Conservation (phyloP, 106 monocot genomes). For the Chionographis japonica region DNA sequence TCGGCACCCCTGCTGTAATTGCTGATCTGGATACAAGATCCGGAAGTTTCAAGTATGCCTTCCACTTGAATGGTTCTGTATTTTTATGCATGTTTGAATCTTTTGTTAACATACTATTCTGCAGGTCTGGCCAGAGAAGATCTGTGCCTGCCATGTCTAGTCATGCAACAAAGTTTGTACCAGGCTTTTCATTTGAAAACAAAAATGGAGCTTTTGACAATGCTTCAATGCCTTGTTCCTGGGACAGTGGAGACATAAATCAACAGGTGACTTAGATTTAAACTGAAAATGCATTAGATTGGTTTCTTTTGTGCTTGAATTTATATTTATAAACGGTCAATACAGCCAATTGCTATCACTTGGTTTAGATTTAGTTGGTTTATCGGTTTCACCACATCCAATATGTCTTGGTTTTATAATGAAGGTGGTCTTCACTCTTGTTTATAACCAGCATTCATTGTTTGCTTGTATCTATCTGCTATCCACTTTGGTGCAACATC, state of each 20-base stretch:
- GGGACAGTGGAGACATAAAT: slow-evolving; percentile 40
- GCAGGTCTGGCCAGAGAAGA: slow-evolving; percentile 40
- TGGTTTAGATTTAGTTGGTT: too few species aligned
- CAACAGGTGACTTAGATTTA: slow-evolving; percentile 47
- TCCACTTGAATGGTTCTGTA: slow-evolving; percentile 1
- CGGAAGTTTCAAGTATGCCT: slow-evolving; percentile 46
- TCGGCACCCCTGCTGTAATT: slow-evolving; percentile 35
- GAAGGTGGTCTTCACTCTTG: too few species aligned
- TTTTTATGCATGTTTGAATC: neutral
- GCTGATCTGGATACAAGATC: slow-evolving; percentile 30
- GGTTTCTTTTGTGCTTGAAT: neutral
- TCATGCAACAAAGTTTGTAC: slow-evolving; percentile 31
- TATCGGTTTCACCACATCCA: too few species aligned
- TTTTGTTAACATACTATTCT: slow-evolving; percentile 10
- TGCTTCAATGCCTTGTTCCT: slow-evolving; percentile 38
- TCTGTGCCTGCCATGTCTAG: slow-evolving; percentile 14
- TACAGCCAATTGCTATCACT: too few species aligned
- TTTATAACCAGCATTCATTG: too few species aligned
- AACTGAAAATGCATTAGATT: neutral
- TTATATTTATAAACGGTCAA: neutral
- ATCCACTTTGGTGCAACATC: too few species aligned
- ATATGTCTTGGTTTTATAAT: too few species aligned
- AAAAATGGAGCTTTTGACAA: slow-evolving; percentile 21
- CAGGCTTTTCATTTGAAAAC: slow-evolving; percentile 35
- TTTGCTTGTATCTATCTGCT: too few species aligned